A percentile compares a stretch with the other conserved stretches of the same genome.
These are phyloP conservation scores for Pleurotus cornucopiae DNA, from an alignment of 768 basidiomycete species.

Conservation along the genomic window DNA sequence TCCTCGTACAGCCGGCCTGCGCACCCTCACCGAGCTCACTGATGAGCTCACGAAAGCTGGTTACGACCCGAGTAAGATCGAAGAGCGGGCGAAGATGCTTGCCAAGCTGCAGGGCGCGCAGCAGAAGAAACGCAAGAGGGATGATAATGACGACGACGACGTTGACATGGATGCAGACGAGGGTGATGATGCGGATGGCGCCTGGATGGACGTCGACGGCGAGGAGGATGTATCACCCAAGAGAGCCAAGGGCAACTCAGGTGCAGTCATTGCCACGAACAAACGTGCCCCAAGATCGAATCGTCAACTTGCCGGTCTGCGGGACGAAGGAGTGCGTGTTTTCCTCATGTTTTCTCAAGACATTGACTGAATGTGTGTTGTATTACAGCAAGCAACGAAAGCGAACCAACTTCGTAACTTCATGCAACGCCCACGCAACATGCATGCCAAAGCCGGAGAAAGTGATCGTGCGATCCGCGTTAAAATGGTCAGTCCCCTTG, in stretches of 20 bases:
- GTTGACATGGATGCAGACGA: constrained; percentile 46
- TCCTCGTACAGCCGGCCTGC: constrained; percentile 72
- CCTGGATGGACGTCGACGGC: constrained; percentile 54
- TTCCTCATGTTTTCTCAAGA: not conserved
- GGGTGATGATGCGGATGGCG: constrained; percentile 43
- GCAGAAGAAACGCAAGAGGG: constrained; percentile 70
- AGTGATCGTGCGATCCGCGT: constrained; percentile 74
- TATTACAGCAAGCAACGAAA: constrained; percentile 66
- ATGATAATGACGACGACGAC: constrained; percentile 55
- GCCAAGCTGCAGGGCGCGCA: constrained; percentile 68
- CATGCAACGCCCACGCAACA: constrained; percentile 82
- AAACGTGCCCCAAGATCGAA: constrained; percentile 64
- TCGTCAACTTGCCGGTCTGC: constrained; percentile 75
- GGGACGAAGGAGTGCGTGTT: constrained; percentile 60
- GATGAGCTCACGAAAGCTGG: constrained; percentile 83
- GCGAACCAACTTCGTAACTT: constrained; percentile 82
- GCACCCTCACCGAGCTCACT: constrained; percentile 72
- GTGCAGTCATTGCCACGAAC: constrained; percentile 43
- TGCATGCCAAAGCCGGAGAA: constrained; percentile 89
- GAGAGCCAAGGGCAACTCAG: constrained; percentile 58
- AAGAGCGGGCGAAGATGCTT: constrained; percentile 82
- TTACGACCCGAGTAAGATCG: constrained; percentile 80
- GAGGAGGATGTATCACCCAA: constrained; percentile 53
- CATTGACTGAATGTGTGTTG: constrained; percentile 10
- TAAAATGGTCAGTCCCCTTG: constrained; percentile 66